phyloP scores from a whole-genome alignment of 306 rosid species.

The Ammopiptanthus mongolicus region DNA sequence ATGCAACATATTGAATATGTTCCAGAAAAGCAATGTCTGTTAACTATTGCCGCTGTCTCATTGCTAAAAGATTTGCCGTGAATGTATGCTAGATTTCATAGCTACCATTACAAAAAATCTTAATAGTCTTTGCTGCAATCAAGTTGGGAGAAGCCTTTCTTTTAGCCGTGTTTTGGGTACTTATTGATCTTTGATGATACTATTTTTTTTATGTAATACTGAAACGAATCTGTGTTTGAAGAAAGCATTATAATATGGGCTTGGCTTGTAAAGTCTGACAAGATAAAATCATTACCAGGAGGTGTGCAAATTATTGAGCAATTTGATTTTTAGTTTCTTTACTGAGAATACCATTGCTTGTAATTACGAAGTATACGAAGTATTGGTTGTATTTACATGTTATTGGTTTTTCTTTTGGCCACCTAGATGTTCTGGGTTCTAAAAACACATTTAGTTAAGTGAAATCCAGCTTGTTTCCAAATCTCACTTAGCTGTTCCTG shows the following conservation, averaged over 20 bases:
- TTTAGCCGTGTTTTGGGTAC: background rate
- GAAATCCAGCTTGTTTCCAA: background rate
- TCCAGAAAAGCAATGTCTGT: background rate
- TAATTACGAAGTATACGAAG: background rate
- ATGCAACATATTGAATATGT: background rate
- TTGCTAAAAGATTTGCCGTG: background rate
- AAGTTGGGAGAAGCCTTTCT: background rate
- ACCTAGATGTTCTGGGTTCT: slow-evolving; percentile 6
- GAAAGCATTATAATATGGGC: background rate
- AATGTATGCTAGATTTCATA: background rate
- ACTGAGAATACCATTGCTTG: background rate
- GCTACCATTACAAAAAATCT: background rate
- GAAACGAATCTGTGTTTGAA: background rate
- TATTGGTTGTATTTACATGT: background rate
- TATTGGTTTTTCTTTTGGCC: background rate
- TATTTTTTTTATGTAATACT: background rate
- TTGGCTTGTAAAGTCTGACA: background rate
- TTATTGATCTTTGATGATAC: background rate
- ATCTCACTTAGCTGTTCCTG: slow-evolving; percentile 12
- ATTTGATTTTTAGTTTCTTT: slow-evolving; percentile 1
- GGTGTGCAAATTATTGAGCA: background rate
- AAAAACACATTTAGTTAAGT: background rate
- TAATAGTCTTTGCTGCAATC: background rate
- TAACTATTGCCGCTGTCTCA: background rate
- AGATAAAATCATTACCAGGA: background rate